Conservation (phyloP, 768 basidiomycete species). For the Pleurotus tuber-regium region DNA sequence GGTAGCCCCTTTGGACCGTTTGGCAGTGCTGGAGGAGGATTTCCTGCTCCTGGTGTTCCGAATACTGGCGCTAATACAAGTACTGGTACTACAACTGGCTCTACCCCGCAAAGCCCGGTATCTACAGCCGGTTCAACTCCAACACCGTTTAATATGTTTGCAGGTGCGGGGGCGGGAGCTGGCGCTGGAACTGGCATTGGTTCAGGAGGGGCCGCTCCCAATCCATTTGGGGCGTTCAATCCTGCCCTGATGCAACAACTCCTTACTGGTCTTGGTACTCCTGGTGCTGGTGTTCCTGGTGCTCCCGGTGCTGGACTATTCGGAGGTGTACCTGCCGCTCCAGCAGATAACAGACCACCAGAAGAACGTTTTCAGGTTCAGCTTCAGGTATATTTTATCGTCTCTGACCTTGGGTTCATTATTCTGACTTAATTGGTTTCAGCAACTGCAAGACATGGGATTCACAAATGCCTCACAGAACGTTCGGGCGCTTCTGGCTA, state of each 20-base stretch:
- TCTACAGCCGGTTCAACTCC: slow-evolving; percentile 20
- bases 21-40: slow-evolving; percentile 27
- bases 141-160: slow-evolving; percentile 18
- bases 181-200: slow-evolving; percentile 22
- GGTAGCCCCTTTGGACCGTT: slow-evolving; percentile 13
- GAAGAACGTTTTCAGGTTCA: slow-evolving; percentile 94
- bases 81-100: slow-evolving; percentile 22
- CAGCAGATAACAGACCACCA: slow-evolving; percentile 70
- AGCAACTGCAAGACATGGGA: slow-evolving; percentile 96
- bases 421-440: not conserved
- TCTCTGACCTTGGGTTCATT: slow-evolving; percentile 2
- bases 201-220: slow-evolving; percentile 18
- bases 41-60: slow-evolving; percentile 66
- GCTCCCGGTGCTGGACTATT: slow-evolving; percentile 26
- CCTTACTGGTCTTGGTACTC: slow-evolving; percentile 30
- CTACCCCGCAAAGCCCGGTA: slow-evolving; percentile 21
- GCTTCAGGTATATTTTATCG: slow-evolving; percentile 50
- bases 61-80: slow-evolving; percentile 26
- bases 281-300: slow-evolving; percentile 20
- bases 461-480: slow-evolving; percentile 90
- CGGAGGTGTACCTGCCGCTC: slow-evolving; percentile 37
- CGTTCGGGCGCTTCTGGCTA: slow-evolving; percentile 84
- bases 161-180: slow-evolving; percentile 21
- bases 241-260: slow-evolving; percentile 46
- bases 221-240: slow-evolving; percentile 37